phyloP scores from a whole-genome alignment of 177 flowering plant genomes.

The Vitis hybrid region DNA sequence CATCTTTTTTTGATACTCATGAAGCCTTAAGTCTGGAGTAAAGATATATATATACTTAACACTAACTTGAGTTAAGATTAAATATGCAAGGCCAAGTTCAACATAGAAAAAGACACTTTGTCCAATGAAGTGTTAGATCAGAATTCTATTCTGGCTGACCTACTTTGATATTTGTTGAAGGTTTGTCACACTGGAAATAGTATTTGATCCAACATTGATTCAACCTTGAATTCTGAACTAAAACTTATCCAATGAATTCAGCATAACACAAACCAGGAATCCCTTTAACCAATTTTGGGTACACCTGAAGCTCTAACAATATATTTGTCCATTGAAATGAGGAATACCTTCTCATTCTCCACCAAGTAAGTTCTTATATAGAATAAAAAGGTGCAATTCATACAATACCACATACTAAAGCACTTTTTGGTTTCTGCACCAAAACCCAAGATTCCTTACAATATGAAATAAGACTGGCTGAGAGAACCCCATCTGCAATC shows the following conservation, averaged over 20 bases:
- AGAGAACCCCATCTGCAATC: conserved; percentile 4
- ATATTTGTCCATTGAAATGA: conserved; percentile 5
- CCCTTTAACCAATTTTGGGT: conserved; percentile 6
- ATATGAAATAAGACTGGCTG: conserved; percentile 3
- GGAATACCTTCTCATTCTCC: conserved; percentile 17
- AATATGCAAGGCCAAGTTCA: too few relatives aligned
- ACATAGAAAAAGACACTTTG: too few relatives aligned
- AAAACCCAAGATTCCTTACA: conserved; percentile 17
- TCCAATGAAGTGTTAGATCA: too few relatives aligned
- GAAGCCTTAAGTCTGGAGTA: too few relatives aligned
- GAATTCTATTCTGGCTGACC: background rate
- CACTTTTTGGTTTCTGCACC: conserved; percentile 13
- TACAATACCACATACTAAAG: conserved; percentile 11
- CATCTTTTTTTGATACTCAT: too few relatives aligned
- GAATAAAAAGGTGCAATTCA: conserved; percentile 13
- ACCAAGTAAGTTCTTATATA: conserved; percentile 10
- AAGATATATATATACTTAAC: too few relatives aligned
- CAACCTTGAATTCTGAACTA: conserved; percentile 1
- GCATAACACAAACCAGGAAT: conserved; percentile 7
- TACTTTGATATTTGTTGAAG: background rate
- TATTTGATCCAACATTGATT: background rate
- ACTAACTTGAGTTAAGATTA: too few relatives aligned
- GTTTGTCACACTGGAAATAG: background rate
- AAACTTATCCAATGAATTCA: conserved; percentile 12
- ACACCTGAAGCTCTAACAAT: conserved; percentile 13